Percentiles rank a stretch among this genome's conserved stretches.
These are phyloP conservation scores for Huntiella decipiens DNA, from an alignment of 2,329 filamentous ascomycete species.

Conservation along the genomic window DNA sequence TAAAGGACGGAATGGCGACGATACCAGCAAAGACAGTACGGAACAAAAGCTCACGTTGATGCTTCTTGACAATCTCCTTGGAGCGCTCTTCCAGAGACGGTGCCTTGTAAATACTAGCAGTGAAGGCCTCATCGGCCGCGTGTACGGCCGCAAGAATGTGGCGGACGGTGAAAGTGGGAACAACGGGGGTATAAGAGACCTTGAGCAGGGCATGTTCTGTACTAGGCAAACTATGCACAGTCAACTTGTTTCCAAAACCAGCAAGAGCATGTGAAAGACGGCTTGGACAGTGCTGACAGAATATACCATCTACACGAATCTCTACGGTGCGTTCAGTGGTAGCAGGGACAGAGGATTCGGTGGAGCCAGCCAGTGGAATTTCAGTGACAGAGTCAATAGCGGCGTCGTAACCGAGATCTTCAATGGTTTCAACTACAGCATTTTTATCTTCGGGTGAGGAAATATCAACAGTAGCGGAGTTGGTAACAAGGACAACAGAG, in stretches of 20 bases:
- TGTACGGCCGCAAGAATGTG: slow-evolving; percentile 51
- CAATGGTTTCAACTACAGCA: slow-evolving; percentile 28
- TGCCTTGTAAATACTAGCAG: slow-evolving; percentile 54
- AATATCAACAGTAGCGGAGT: slow-evolving; percentile 45
- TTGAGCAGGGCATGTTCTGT: slow-evolving; percentile 47
- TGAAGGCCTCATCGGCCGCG: slow-evolving; percentile 44
- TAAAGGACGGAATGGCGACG: slow-evolving; percentile 61
- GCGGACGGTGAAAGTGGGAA: slow-evolving; percentile 55
- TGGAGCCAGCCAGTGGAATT: slow-evolving; percentile 18
- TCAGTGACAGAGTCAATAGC: slow-evolving; percentile 31
- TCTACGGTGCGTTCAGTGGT: slow-evolving; percentile 35
- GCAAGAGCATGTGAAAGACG: slow-evolving; percentile 35
- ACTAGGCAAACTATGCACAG: slow-evolving; percentile 35
- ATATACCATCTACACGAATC: slow-evolving; percentile 52
- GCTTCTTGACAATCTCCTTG: slow-evolving; percentile 47
- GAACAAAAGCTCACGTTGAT: slow-evolving; percentile 47
- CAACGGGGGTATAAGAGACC: slow-evolving; percentile 48
- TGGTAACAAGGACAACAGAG: slow-evolving; percentile 44
- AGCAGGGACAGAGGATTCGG: slow-evolving; percentile 13
- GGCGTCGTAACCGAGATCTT: slow-evolving; percentile 48
- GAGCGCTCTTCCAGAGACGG: slow-evolving; percentile 72
- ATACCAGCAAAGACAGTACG: slow-evolving; percentile 52
- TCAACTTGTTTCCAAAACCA: slow-evolving; percentile 30
- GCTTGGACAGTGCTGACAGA: slow-evolving; percentile 51
- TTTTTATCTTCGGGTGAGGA: slow-evolving; percentile 17